phyloP scores from a whole-genome alignment of 441 rosid species.

The Breynia disticha region DNA sequence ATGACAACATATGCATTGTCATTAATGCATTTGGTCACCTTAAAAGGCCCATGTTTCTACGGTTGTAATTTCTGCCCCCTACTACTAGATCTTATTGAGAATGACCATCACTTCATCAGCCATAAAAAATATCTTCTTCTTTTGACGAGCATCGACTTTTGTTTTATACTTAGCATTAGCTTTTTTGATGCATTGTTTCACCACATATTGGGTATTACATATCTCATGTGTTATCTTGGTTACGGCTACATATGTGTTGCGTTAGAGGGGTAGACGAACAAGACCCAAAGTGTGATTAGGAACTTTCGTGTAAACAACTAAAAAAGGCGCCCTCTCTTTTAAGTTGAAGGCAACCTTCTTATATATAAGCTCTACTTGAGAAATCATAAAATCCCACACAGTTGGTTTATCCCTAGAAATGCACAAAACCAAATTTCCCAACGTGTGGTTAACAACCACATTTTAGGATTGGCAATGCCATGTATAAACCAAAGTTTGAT shows the following conservation, averaged over 20 bases:
- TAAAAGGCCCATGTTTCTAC: not conserved
- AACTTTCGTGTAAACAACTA: not conserved
- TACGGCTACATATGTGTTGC: accelerated
- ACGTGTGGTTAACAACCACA: not conserved
- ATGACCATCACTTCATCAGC: conserved; percentile 3
- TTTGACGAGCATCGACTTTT: not conserved
- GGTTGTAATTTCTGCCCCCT: not conserved
- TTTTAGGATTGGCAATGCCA: not conserved
- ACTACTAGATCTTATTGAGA: not conserved
- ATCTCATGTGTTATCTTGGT: not conserved
- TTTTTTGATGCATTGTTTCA: not conserved
- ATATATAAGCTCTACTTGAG: accelerated
- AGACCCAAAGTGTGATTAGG: not conserved
- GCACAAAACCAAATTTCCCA: accelerated
- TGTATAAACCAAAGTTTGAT: not conserved
- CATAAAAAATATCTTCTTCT: not conserved
- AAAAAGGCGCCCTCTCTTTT: not conserved
- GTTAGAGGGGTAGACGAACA: not conserved
- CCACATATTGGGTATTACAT: not conserved
- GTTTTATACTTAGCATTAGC: not conserved
- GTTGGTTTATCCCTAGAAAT: not conserved
- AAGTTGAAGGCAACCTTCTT: not conserved
- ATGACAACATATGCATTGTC: conserved; percentile 4
- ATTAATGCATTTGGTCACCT: not conserved
- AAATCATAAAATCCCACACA: not conserved